Evolutionary conservation across 352 stramenopile species (phyloP), one percentile per base, ranked within the genome.

Genomic region (Thalassiosira oceanica): DNA sequence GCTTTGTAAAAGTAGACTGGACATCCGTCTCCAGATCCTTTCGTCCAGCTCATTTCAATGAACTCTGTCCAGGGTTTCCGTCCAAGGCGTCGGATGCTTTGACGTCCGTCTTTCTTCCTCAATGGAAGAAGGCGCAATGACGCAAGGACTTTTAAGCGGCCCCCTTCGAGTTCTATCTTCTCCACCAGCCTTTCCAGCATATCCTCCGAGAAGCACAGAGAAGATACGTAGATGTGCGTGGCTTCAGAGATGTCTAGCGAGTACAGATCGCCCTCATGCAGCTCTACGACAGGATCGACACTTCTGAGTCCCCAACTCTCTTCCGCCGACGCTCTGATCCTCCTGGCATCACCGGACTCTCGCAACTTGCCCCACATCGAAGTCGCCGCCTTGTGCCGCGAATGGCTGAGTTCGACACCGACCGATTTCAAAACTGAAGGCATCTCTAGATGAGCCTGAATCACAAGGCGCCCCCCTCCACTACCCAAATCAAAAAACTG

Each of bases 21-120:
- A 36, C 43, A 64, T 23, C 76, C 75, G 33, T 66, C 58, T 18
- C 55, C 65, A 27, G 41, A 10, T 24, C 57, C 56, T 45, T 58
- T 68, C 43, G 61, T 80, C 76, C 76, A 85, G 5, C 54, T 68
- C 76, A 85, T 83, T 71, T 85, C 61, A 36, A 85, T 52, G 29
- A 62, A 85, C 24, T 71, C 44, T 21, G 57, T 61, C 51, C 41
- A 65, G 0, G 62, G 58, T 41, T 75, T 62, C 15, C 21, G 39
- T 43, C 64, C 64, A 31, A 74, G 51, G 16, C 8, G 39, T 10
- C 52, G 57, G 2, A 29, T 20, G 55, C 2, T 51, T 21, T 42
- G 55, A 20, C 20, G 11, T 48, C 15, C 42, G 18, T 24, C 1
- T 16, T 36, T 15, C 15, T 69, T 61, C 18, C 54, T 29, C 15